Base-by-base conservation (phyloP, 257 asterid genomes). In the Rauvolfia tetraphylla region DNA sequence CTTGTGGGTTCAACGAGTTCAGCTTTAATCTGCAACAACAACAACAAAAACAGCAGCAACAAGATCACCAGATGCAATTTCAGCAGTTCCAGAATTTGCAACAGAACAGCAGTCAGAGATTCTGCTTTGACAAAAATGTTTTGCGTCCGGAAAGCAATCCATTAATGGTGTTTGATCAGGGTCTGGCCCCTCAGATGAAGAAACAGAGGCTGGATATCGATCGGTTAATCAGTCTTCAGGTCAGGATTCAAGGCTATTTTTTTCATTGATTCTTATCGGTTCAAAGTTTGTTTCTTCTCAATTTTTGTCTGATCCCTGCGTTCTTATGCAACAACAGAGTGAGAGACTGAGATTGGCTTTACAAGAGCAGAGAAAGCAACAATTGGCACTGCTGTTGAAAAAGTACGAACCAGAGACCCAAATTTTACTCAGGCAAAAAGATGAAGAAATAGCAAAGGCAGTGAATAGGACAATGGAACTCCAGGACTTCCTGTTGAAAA, bases 201-300 rank as follows among this genome's bases (percentile, higher is more conserved):
- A 82, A 80, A 61, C 95, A 92, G 33, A 78, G 84, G 56, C 56
- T 79, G 48, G 95, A 92, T 61, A 83, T 89, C 11, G 95, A 94
- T 76, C 81, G 80, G 4, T 66, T 88, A 80, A 78, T 94, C 80
- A 58, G 54, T 71, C 77, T 86, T 5, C 96, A 92, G 91, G 98
- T 93, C 13, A 29, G 66, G 8, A 29, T 15, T 33, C 3, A 25
- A 0, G 0, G 33, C 41, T 3, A 44, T 27, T 33, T 76, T 8
- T 7, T 5, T 75, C 1, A 0, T 17, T 13, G 0, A 58, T 31
- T 6, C 22, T 59, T 1, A 46, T 3, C 53, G 4, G 11, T 25
- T 18, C 12, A 3, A 0, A 5, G 7, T n/a, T 3, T 54, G 23
- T 9, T 14, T 8, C 1, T 23, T 29, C 44, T 7, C 3, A 12